Base-by-base conservation (phyloP, 768 basidiomycete species). In the Boletus insuetus region DNA sequence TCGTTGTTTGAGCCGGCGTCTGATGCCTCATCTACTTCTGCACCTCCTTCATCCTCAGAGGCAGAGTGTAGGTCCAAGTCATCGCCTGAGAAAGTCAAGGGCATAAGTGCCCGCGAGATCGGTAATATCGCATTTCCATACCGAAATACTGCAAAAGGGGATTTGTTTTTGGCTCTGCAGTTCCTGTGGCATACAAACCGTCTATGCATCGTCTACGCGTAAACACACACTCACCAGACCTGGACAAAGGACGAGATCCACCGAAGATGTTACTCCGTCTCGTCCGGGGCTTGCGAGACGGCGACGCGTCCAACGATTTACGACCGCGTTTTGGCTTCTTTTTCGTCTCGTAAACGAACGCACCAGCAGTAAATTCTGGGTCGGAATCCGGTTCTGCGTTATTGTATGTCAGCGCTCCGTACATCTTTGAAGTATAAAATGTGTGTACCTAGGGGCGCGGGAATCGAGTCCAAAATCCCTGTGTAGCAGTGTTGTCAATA, bases 21-120 rank as follows among this genome's bases (percentile, higher is more conserved):
- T 6, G 58, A 52, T 9, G 56, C 58, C 4, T 64, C 60, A 19
- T 65, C 61, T 9, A 61, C 62, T 8, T 58, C 65, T 34, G 58
- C 50, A 8, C 0, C 37, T 38, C 65, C 62, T 4, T 69, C 70
- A 17, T 71, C 66, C 58, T 83, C 82, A 9, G 79, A 80, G 20
- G 76, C 82, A 26, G 82, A 83, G 31, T 81, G 79, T 17, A 84
- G 62, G 38, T 77, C 77, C 38, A 85, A 60, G 42, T 78, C 73
- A 54, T 73, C 63, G 8, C 68, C 79, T 76, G 54, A 45, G 61
- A 2, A 20, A 37, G 53, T 16, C 8, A 16, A 48, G 17, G 20
- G 58, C 34, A 55, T 35, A n/a, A 8, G 31, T 24, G 13, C 34
- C 6, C 0, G 19, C 38, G 17, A 48, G 17, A 19, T 35, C 20